Evolutionary conservation across 345 rosid genomes (phyloP), one percentile per base, ranked within the genome.

Genomic region (Diplotaxis tenuifolia): DNA sequence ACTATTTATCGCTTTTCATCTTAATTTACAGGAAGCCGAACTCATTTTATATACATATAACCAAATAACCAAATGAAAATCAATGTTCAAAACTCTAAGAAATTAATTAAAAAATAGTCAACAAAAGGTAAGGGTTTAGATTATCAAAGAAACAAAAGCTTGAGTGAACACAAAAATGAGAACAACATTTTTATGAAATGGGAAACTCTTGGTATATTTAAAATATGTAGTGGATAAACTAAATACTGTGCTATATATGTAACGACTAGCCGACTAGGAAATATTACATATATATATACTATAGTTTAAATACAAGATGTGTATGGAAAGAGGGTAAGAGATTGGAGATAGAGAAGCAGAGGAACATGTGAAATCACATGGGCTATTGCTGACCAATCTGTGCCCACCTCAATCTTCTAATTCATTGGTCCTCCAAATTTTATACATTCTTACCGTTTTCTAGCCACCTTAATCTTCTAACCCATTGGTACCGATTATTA

Each of bases 351-450:
- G 27, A 76, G 58, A 65, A 77, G 80, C 67, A 77, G 76, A 65
- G 63, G 38, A 47, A 65, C 80, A 71, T 77, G 80, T 71, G 80
- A 65, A 58, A 23, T 65, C 76, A 77, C 80, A 77, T 77, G 80
- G 80, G 57, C 9, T 58, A 23, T 77, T 71, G 72, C 80, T 77
- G 68, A 77, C 72, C 72, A 59, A 59, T 65, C 75, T 71, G 67
- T 65, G 72, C 76, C 72, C 76, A 76, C 80, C 76, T 76, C 80
- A 70, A 58, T 58, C 76, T 36, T 62, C 72, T 25, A 65, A 19
- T 42, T 62, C 72, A 57, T 76, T 64, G 71, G 67, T 70, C 62
- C 67, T 65, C 50, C 29, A 42, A 76, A 70, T 29, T 63, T 31
- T 62, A 7, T 55, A 40, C 64, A 53, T 62, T 67, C 27, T 49